Evolutionary conservation across 352 stramenopile genomes (phyloP).

Genomic region (Phytophthora pistaciae): DNA sequence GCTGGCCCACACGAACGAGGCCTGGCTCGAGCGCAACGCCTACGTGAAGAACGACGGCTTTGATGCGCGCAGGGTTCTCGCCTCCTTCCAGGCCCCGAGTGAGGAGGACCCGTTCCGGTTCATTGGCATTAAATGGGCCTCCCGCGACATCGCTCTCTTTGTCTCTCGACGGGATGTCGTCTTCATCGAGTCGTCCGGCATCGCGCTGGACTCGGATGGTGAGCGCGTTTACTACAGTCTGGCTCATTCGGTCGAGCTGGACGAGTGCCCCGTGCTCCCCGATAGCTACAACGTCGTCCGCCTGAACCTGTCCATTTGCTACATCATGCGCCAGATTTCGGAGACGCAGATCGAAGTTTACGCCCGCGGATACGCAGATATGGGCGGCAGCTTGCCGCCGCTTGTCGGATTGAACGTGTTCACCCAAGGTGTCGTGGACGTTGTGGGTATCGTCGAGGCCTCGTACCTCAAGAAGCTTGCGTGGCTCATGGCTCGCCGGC

Average conservation of each 20-base stretch:
- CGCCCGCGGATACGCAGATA: conserved; percentile 52
- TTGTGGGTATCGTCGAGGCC: conserved; percentile 53
- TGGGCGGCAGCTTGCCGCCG: conserved; percentile 45
- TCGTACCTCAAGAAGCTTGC: conserved; percentile 66
- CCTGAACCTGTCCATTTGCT: conserved; percentile 58
- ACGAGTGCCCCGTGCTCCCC: conserved; percentile 32
- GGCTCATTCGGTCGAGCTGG: conserved; percentile 52
- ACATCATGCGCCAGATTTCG: conserved; percentile 52
- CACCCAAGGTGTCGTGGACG: conserved; percentile 36
- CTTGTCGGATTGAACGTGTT: conserved; percentile 42
- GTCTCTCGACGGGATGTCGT: conserved; percentile 53
- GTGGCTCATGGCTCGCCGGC: conserved; percentile 39
- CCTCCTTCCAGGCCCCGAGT: conserved; percentile 48
- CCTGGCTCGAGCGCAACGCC: conserved; percentile 46
- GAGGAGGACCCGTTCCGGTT: conserved; percentile 63
- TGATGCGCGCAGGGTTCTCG: conserved; percentile 46
- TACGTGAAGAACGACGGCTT: conserved; percentile 61
- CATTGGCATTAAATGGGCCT: conserved; percentile 60
- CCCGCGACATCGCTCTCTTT: conserved; percentile 40
- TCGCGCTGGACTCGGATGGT: conserved; percentile 49
- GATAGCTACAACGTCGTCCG: conserved; percentile 50
- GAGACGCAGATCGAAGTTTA: conserved; percentile 55
- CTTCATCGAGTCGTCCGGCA: conserved; percentile 57
- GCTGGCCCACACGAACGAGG: conserved; percentile 42
- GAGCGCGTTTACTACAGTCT: conserved; percentile 59